Conservation (phyloP, 2,329 filamentous ascomycete genomes). For the Tolypocladium ovalisporum region DNA sequence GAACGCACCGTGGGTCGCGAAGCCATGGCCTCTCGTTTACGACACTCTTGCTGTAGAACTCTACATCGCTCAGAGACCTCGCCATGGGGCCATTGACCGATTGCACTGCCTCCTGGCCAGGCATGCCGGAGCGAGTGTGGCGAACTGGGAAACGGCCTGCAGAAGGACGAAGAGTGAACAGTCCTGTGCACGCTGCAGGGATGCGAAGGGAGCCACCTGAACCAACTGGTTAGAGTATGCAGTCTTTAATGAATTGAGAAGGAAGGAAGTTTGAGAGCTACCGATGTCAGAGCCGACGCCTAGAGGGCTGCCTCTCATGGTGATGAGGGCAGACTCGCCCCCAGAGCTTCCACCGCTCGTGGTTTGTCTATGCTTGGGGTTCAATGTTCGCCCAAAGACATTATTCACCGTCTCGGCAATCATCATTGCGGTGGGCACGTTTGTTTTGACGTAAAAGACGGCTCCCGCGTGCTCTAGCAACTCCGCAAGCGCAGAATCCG, state of each 20-base stretch:
- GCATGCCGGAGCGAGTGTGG: constrained; percentile 42
- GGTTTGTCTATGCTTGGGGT: constrained; percentile 46
- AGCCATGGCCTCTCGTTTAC: constrained; percentile 44
- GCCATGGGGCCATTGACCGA: constrained; percentile 56
- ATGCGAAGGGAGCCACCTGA: constrained; percentile 41
- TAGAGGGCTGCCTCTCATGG: constrained; percentile 44
- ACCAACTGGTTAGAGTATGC: not conserved
- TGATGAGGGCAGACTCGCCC: constrained; percentile 54
- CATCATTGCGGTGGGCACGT: constrained; percentile 55
- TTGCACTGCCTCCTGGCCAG: constrained; percentile 53
- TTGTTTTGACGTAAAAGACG: constrained; percentile 47
- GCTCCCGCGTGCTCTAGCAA: constrained; percentile 37
- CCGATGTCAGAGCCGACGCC: constrained; percentile 56
- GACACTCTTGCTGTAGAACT: constrained; percentile 40
- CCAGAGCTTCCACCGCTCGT: constrained; percentile 57
- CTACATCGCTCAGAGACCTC: constrained; percentile 41
- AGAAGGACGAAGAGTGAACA: constrained; percentile 45
- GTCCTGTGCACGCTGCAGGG: constrained; percentile 44
- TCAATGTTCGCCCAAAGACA: constrained; percentile 50
- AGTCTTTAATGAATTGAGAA: not conserved
- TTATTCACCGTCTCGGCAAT: constrained; percentile 58
- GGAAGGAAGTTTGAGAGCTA: constrained; percentile 4
- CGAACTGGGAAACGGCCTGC: constrained; percentile 49
- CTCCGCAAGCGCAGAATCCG: constrained; percentile 27
- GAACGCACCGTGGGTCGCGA: constrained; percentile 43